phyloP scores from a whole-genome alignment of 345 rosid genomes.

The Boechera stricta region DNA sequence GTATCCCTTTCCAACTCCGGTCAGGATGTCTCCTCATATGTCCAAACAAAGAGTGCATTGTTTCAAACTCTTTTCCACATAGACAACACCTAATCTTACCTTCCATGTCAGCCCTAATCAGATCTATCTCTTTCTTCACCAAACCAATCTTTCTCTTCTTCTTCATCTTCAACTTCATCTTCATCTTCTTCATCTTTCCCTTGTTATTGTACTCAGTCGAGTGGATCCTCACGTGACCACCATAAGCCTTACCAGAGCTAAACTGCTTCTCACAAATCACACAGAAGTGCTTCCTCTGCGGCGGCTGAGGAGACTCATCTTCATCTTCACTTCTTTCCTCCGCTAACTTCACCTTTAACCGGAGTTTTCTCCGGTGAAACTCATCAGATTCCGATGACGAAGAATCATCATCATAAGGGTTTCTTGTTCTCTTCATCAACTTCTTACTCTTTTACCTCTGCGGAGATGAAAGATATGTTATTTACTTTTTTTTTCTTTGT shows the following conservation, averaged over 20 bases:
- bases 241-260: slow-evolving; percentile 51
- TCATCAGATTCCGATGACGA: slow-evolving; percentile 28
- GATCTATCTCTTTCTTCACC: slow-evolving; percentile 38
- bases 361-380: not conserved
- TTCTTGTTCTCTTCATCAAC: slow-evolving; percentile 35
- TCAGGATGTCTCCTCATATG: slow-evolving; percentile 90
- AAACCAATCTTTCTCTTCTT: slow-evolving; percentile 29
- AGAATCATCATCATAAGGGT: slow-evolving; percentile 7
- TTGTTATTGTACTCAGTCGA: slow-evolving; percentile 38
- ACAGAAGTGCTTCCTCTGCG: slow-evolving; percentile 37
- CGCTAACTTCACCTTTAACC: not conserved
- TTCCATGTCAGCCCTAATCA: slow-evolving; percentile 40
- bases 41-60: slow-evolving; percentile 64
- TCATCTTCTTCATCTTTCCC: slow-evolving; percentile 34
- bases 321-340: slow-evolving; percentile 13
- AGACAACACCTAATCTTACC: slow-evolving; percentile 44
- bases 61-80: slow-evolving; percentile 51
- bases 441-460: not conserved
- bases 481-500: not conserved
- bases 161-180: not conserved
- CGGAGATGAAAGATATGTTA: not conserved
- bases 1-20: slow-evolving; percentile 64
- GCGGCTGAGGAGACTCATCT: slow-evolving; percentile 14
- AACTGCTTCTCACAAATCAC: slow-evolving; percentile 47
- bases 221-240: slow-evolving; percentile 55